Evolutionary conservation across 1,284 basidiomycete species (phyloP), one percentile per base, ranked within the genome.

Genomic region (Chalciporus sp.): DNA sequence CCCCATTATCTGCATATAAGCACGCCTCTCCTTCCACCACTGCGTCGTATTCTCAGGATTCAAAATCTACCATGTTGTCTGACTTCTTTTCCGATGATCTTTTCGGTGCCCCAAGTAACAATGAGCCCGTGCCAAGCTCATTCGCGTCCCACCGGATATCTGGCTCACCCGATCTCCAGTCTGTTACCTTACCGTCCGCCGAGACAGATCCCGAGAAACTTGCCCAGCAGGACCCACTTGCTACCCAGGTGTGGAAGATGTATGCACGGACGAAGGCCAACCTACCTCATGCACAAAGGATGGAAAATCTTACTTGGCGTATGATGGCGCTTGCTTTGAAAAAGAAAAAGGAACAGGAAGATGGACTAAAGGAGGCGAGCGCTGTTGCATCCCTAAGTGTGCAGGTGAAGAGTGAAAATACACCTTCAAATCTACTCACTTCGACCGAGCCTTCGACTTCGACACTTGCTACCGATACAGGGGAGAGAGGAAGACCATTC

Each of bases 241-340:
- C 94, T 1, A 90, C 95, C 1, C 94, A 98, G 73, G 91, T 98
- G 14, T 98, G 96, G 96, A 94, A 89, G 74, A 93, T 98, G 83
- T 98, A 95, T 68, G 88, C 94, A 37, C 86, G 91, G 58, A 92
- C 91, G 37, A 94, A 94, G 72, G 90, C 89, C 19, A 84, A 82
- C 49, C 74, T 97, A 43, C 94, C 95, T 37, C 93, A 97, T 69
- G 93, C 92, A 0, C 92, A 95, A 69, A 78, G 95, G 60, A 95
- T 98, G 94, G 96, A 98, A 76, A 98, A 97, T 68, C 72, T 98
- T 49, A 97, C 95, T 0, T 98, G 96, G 96, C 78, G 97, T 58
- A 93, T 98, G 92, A 98, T 98, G 95, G 91, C 95, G 42, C 78
- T 99, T 66, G 91, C 90, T 9, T 74, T 98, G 58, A 89, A 90